Conservation (phyloP, 1,284 basidiomycete genomes). For the Thecaphora thlaspeos region DNA sequence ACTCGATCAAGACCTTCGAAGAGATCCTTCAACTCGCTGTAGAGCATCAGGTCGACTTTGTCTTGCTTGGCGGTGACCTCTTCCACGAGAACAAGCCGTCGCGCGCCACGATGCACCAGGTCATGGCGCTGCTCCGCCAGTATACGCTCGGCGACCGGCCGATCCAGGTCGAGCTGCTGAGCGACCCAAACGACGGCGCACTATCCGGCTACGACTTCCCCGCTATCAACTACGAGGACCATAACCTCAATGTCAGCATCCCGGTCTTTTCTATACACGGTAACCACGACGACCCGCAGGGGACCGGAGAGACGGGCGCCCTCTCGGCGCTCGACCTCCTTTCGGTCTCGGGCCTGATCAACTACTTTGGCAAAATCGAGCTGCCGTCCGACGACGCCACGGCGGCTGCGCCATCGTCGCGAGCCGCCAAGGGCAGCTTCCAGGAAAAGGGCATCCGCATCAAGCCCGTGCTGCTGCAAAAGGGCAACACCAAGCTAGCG, state of each 20-base stretch:
- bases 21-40: slow-evolving; percentile 89
- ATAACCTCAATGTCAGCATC: slow-evolving; percentile 88
- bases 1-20: slow-evolving; percentile 90
- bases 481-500: slow-evolving; percentile 80
- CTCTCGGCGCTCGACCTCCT: slow-evolving; percentile 92
- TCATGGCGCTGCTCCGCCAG: slow-evolving; percentile 86
- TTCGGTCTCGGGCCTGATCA: slow-evolving; percentile 87
- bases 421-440: slow-evolving; percentile 62
- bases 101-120: slow-evolving; percentile 69
- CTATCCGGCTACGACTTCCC: slow-evolving; percentile 66
- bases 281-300: slow-evolving; percentile 98
- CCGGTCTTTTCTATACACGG: slow-evolving; percentile 99
- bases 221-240: slow-evolving; percentile 94
- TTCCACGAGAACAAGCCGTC: slow-evolving; percentile 98
- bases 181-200: slow-evolving; percentile 78
- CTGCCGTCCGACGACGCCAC: slow-evolving; percentile 54
- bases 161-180: slow-evolving; percentile 82
- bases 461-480: slow-evolving; percentile 81
- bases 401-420: slow-evolving; percentile 10
- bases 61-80: slow-evolving; percentile 89
- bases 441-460: slow-evolving; percentile 78
- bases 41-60: slow-evolving; percentile 64
- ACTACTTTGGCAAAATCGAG: slow-evolving; percentile 89
- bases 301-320: slow-evolving; percentile 80
- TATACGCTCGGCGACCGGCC: slow-evolving; percentile 86